Evolutionary conservation across 225 moss, liverwort and hornwort species (phyloP).

Genomic region (Asterella californica): DNA sequence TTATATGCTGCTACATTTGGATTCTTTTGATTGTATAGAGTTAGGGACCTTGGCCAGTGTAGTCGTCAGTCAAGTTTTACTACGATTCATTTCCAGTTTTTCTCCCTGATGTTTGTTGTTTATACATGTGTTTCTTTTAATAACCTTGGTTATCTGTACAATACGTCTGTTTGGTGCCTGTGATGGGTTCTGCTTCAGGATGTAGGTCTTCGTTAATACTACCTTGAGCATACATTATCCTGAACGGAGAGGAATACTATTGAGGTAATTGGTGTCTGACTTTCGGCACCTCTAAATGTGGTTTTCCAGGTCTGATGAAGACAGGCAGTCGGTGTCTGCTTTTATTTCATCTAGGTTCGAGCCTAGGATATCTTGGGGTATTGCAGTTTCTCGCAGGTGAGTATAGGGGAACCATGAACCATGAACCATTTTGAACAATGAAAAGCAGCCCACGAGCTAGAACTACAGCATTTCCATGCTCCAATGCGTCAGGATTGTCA

Average conservation of each 20-base stretch:
- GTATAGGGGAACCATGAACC: neutral
- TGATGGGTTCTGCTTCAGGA: no score
- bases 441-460: neutral
- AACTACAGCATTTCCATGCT: neutral
- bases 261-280: neutral
- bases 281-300: neutral
- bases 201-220: no score
- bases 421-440: neutral
- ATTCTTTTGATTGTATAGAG: neutral
- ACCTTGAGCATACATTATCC: no score
- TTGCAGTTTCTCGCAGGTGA: slow-evolving; percentile 34
- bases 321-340: slow-evolving; percentile 30
- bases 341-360: slow-evolving; percentile 42
- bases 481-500: no score
- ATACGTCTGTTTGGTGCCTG: no score
- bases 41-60: no score
- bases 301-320: slow-evolving; percentile 25
- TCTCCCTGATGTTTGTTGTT: neutral
- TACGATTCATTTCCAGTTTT: no score
- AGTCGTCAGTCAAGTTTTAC: no score
- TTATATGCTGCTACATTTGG: neutral
- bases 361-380: slow-evolving; percentile 37
- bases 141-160: neutral
- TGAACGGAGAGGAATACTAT: neutral
- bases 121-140: neutral